A percentile compares a stretch with the other conserved stretches of the same genome.
These are phyloP conservation scores for Lipomyces mesembrius DNA, from an alignment of 805 yeast species.

Conservation along the genomic window DNA sequence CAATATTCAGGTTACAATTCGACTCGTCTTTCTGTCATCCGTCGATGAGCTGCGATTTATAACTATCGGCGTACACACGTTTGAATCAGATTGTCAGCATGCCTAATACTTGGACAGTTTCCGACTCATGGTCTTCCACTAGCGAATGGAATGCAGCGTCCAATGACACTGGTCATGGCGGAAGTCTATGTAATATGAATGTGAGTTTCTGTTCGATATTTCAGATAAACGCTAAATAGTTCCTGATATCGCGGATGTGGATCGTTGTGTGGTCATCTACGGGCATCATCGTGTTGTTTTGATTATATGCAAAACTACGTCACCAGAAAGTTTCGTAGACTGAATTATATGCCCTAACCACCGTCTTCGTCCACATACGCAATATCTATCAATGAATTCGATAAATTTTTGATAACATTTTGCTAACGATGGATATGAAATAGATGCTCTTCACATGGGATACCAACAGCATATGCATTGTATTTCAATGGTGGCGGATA, in stretches of 20 bases:
- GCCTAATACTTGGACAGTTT: background rate
- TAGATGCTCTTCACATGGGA: constrained; percentile 38
- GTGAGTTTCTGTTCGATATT: background rate
- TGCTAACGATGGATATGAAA: background rate
- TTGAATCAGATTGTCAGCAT: background rate
- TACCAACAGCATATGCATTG: constrained; percentile 30
- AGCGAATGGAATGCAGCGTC: background rate
- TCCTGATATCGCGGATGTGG: background rate
- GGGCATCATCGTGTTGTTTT: no score
- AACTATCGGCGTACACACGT: background rate
- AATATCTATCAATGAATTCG: no score
- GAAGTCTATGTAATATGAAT: constrained; percentile 8
- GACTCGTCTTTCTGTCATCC: background rate
- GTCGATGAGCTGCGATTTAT: background rate
- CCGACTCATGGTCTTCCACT: background rate
- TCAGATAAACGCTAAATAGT: background rate
- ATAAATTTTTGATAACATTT: no score
- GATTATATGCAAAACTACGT: no score
- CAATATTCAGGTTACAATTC: background rate
- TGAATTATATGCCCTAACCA: background rate
- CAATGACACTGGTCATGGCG: constrained; percentile 1
- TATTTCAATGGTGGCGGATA: constrained; percentile 37
- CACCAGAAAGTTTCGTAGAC: no score
- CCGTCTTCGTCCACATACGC: background rate
- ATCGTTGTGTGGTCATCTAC: no score